Evolutionary conservation across 306 rosid species (phyloP).

Genomic region (Begonia loranthoides): DNA sequence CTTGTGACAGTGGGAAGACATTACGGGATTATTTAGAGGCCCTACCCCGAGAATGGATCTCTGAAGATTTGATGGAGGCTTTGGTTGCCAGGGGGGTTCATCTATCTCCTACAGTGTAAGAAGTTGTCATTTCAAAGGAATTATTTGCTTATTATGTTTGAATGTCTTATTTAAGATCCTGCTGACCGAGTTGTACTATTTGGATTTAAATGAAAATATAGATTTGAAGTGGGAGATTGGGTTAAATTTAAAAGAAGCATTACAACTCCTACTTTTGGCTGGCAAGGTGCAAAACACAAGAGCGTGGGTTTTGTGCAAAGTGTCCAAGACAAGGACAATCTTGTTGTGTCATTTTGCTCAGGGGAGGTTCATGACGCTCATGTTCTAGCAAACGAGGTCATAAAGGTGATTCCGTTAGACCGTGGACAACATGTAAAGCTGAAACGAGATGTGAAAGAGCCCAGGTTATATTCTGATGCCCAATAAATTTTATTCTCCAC

Average conservation of each 20-base stretch:
- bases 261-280: slow-evolving; percentile 64
- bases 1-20: slow-evolving; percentile 71
- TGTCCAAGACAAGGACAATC: slow-evolving; percentile 61
- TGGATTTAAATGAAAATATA: slow-evolving; percentile 9
- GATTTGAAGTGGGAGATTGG: slow-evolving; percentile 93
- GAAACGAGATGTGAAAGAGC: slow-evolving; percentile 76
- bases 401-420: slow-evolving; percentile 86
- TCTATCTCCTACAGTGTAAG: slow-evolving; percentile 72
- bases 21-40: slow-evolving; percentile 80
- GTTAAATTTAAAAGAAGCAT: slow-evolving; percentile 78
- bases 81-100: slow-evolving; percentile 56
- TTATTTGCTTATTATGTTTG: no score
- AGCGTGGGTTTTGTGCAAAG: slow-evolving; percentile 96
- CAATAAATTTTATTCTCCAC: no score
- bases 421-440: slow-evolving; percentile 96
- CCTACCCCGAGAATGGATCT: slow-evolving; percentile 91
- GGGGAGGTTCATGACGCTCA: slow-evolving; percentile 56
- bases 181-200: no score
- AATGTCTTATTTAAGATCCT: no score
- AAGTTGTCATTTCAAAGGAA: neutral
- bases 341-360: slow-evolving; percentile 79
- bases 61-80: slow-evolving; percentile 94
- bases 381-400: slow-evolving; percentile 71
- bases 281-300: slow-evolving; percentile 74
- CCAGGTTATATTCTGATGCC: slow-evolving; percentile 40